Evolutionary conservation across 768 basidiomycete genomes (phyloP).

Genomic region (Rickenella mellea): DNA sequence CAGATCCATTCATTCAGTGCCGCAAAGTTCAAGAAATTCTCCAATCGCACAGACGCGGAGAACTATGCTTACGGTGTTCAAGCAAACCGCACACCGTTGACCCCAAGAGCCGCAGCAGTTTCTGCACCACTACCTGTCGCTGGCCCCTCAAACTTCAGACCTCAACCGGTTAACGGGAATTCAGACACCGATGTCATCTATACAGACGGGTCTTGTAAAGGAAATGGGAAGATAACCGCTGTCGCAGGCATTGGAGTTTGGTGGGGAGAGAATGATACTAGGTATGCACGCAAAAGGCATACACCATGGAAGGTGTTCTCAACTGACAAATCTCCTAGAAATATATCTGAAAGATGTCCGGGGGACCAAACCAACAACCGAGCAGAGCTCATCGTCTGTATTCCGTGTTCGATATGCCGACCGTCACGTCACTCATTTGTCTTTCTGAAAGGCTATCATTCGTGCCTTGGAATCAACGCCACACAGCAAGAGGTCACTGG

Average conservation of each 20-base stretch:
- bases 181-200: constrained; percentile 68
- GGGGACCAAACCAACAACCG: constrained; percentile 82
- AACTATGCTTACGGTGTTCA: too few species aligned
- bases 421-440: background rate
- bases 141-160: too few species aligned
- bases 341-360: constrained; percentile 73
- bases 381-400: constrained; percentile 74
- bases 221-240: constrained; percentile 62
- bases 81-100: too few species aligned
- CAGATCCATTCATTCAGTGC: too few species aligned
- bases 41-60: too few species aligned
- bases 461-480: constrained; percentile 73
- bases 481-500: constrained; percentile 38
- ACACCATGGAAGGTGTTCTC: constrained; percentile 6
- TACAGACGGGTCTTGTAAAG: constrained; percentile 79
- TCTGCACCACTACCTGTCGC: too few species aligned
- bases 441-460: constrained; percentile 69
- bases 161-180: too few species aligned
- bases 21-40: too few species aligned
- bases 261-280: constrained; percentile 65
- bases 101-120: too few species aligned
- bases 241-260: constrained; percentile 83
- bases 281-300: too few species aligned
- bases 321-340: too few species aligned
- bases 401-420: background rate